Conservation (phyloP, 352 stramenopile species). For the Globisporangium viniferum region DNA sequence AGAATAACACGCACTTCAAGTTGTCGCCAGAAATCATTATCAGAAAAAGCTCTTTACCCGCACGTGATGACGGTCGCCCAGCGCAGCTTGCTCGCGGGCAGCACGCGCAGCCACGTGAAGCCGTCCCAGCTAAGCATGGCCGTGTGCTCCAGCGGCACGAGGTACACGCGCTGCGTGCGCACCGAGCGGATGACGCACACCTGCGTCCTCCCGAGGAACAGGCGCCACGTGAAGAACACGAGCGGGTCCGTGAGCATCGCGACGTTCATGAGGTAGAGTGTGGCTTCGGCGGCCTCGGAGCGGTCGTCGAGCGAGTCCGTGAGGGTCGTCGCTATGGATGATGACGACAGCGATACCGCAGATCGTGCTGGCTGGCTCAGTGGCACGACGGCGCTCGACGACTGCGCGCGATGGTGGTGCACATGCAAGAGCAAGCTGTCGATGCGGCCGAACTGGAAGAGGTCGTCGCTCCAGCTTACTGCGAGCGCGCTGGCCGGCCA, state of each 20-base stretch:
- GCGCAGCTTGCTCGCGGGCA: background rate
- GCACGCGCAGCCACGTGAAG: background rate
- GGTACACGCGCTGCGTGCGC: background rate
- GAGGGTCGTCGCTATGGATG: constrained; percentile 2
- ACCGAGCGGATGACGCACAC: background rate
- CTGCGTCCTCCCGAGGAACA: background rate
- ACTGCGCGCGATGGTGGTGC: background rate
- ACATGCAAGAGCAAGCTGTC: background rate
- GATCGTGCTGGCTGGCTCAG: background rate
- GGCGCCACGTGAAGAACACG: background rate
- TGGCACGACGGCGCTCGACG: background rate
- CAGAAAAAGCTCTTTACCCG: background rate
- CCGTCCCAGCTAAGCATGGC: background rate
- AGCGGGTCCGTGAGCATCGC: constrained; percentile 26
- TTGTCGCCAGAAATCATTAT: too few relatives aligned
- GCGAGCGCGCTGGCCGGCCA: constrained; percentile 1
- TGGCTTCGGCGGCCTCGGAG: background rate
- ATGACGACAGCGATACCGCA: background rate
- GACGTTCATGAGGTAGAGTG: constrained; percentile 30
- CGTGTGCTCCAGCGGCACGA: background rate
- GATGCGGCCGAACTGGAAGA: constrained; percentile 3
- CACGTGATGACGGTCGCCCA: constrained; percentile 6
- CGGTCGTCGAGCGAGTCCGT: constrained; percentile 14
- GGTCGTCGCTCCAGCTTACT: constrained; percentile 15
- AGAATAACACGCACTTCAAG: too few relatives aligned